Conservation (phyloP, 495 filamentous ascomycete genomes). For the Amorphotheca resinae region DNA sequence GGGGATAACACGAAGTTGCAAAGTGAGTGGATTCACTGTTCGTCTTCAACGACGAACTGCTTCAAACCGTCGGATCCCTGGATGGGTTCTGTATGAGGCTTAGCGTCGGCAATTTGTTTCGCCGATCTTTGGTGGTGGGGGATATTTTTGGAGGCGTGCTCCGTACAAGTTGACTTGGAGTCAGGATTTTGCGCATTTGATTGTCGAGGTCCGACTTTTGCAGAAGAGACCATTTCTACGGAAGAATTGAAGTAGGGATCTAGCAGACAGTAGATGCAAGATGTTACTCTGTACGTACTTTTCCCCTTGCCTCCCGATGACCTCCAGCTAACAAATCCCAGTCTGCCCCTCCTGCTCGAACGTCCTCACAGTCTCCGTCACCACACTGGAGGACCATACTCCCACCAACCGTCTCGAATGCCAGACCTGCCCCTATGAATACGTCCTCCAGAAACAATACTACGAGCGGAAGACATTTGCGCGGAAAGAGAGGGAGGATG, state of each 20-base stretch:
- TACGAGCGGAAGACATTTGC: constrained; percentile 66
- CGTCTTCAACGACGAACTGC: no score
- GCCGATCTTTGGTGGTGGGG: constrained; percentile 8
- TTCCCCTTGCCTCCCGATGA: background rate
- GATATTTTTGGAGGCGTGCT: constrained; percentile 6
- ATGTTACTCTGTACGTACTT: constrained; percentile 57
- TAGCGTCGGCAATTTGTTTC: constrained; percentile 8
- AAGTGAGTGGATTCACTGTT: no score
- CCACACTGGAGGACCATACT: constrained; percentile 28
- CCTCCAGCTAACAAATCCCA: constrained; percentile 22
- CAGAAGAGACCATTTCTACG: no score
- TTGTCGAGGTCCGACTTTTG: no score
- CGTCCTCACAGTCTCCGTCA: constrained; percentile 51
- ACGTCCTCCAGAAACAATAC: constrained; percentile 55
- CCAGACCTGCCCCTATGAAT: constrained; percentile 85
- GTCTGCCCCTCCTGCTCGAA: constrained; percentile 93
- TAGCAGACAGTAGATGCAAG: constrained; percentile 1
- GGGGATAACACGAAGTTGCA: no score
- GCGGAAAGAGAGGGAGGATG: constrained; percentile 77
- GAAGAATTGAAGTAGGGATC: no score
- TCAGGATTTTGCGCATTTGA: no score
- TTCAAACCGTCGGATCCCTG: no score
- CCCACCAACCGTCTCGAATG: constrained; percentile 67
- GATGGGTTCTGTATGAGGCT: background rate
- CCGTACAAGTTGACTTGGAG: no score